A percentile compares a stretch with the other conserved stretches of the same genome.
phyloP scores from a whole-genome alignment of 2,329 filamentous ascomycete species.

The Domatiomyces globalis region DNA sequence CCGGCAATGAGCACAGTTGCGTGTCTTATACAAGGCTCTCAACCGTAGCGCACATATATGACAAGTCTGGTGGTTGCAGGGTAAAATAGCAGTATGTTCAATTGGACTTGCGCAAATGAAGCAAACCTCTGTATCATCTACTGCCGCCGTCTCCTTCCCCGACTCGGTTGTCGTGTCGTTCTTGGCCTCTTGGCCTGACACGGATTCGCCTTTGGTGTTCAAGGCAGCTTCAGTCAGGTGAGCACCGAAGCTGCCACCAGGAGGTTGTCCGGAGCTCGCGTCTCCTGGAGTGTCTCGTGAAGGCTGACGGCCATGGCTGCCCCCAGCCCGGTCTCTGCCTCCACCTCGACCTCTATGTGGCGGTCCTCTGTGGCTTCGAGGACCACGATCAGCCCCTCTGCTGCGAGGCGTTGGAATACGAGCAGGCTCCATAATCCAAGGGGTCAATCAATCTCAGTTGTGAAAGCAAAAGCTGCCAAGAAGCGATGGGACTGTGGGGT shows the following conservation, averaged over 20 bases:
- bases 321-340: constrained; percentile 58
- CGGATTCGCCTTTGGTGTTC: constrained; percentile 21
- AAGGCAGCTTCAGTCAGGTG: constrained; percentile 36
- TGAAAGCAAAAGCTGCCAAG: not conserved
- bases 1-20: constrained; percentile 90
- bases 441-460: not conserved
- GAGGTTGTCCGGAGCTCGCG: constrained; percentile 26
- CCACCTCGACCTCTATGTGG: constrained; percentile 11
- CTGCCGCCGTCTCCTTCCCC: not conserved
- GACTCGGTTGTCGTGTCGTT: constrained; percentile 2
- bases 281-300: constrained; percentile 21
- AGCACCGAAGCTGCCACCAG: constrained; percentile 32
- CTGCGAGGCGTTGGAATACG: constrained; percentile 1
- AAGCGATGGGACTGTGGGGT: too few species aligned
- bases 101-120: constrained; percentile 94
- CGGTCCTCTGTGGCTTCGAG: constrained; percentile 1
- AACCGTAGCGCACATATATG: constrained; percentile 88
- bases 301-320: constrained; percentile 58
- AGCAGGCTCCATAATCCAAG: not conserved
- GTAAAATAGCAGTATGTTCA: constrained; percentile 72
- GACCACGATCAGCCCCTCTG: constrained; percentile 1
- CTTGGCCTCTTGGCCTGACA: constrained; percentile 2
- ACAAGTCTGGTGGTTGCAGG: constrained; percentile 92
- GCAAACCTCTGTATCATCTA: constrained; percentile 61
- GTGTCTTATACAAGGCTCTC: constrained; percentile 88